Evolutionary conservation across 768 basidiomycete genomes (phyloP), one percentile per base, ranked within the genome.

Genomic region (Tricholoma hemisulphureum): DNA sequence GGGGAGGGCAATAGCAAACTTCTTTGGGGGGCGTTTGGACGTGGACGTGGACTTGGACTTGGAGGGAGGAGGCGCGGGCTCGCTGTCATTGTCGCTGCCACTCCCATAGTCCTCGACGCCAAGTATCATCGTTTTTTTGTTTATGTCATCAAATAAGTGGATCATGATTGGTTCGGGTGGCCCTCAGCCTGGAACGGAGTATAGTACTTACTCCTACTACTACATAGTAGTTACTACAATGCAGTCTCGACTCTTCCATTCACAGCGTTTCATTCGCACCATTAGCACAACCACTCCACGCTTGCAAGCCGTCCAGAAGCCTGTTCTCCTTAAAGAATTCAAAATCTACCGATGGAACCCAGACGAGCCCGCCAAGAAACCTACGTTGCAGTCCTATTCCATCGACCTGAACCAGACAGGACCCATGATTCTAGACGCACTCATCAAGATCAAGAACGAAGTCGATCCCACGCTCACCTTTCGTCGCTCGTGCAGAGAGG

Each of bases 331-430:
- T 67, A 98, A 98, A 79, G 89, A 95, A 74, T 98, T 99, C 82
- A 92, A 95, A 82, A 95, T 99, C 63, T 99, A 99, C 78, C 91
- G 97, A 72, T 99, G 97, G 95, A 95, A 98, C 75, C 97, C 97
- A 23, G 97, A 99, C 71, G 87, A 91, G 69, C 96, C 97, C 16
- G 83, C 86, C 52, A 87, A 86, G 77, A 96, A 98, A 73, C 97
- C 97, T 0, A 82, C 80, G 32, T 81, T 99, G 32, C 94, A 98
- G 78, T 85, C 88, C 2, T 98, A 96, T 81, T 85, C 82, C 46
- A 83, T 98, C 67, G 95, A 98, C 76, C 81, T 98, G 53, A 91
- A 92, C 77, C 88, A 94, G 75, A 93, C 90, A 24, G 96, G 96
- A 11, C 96, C 96, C 57, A 98, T 98, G 96, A 73, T 95, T 53